phyloP scores from a whole-genome alignment of 2,329 filamentous ascomycete genomes.

The Penicillium rolfsii region DNA sequence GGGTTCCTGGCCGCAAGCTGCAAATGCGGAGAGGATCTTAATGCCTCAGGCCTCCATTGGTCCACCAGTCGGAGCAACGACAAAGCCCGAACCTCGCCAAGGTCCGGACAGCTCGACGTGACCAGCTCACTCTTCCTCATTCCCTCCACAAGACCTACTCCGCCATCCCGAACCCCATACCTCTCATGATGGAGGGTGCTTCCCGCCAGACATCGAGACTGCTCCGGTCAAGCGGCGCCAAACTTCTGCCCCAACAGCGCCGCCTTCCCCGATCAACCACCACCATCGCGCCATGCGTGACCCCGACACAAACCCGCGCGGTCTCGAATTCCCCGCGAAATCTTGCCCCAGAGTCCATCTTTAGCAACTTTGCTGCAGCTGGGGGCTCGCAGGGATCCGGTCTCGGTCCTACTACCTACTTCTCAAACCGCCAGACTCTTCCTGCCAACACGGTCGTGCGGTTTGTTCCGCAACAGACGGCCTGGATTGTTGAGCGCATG shows the following conservation, averaged over 20 bases:
- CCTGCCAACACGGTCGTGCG: conserved; percentile 94
- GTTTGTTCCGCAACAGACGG: conserved; percentile 98
- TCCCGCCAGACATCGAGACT: conserved; percentile 42
- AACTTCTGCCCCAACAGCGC: conserved; percentile 29
- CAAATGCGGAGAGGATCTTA: background rate
- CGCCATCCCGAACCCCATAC: conserved; percentile 8
- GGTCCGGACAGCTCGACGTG: conserved; percentile 18
- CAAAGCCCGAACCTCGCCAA: conserved; percentile 12
- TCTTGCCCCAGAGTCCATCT: conserved; percentile 39
- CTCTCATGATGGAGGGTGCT: conserved; percentile 42
- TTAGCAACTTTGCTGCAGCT: conserved; percentile 34
- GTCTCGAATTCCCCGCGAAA: conserved; percentile 36
- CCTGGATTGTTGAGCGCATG: conserved; percentile 99
- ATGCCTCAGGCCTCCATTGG: conserved; percentile 33
- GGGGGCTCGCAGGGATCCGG: conserved; percentile 28
- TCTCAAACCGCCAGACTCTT: conserved; percentile 66
- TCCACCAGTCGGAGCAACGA: conserved; percentile 15
- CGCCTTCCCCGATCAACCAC: conserved; percentile 27
- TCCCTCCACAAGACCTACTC: conserved; percentile 3
- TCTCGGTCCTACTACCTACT: conserved; percentile 70
- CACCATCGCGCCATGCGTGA: conserved; percentile 28
- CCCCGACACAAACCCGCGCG: conserved; percentile 32
- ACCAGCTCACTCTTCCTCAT: conserved; percentile 16
- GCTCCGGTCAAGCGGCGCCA: conserved; percentile 32
- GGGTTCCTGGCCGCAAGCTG: background rate